Conservation (phyloP, 257 asterid genomes). For the Verbascum thapsus region DNA sequence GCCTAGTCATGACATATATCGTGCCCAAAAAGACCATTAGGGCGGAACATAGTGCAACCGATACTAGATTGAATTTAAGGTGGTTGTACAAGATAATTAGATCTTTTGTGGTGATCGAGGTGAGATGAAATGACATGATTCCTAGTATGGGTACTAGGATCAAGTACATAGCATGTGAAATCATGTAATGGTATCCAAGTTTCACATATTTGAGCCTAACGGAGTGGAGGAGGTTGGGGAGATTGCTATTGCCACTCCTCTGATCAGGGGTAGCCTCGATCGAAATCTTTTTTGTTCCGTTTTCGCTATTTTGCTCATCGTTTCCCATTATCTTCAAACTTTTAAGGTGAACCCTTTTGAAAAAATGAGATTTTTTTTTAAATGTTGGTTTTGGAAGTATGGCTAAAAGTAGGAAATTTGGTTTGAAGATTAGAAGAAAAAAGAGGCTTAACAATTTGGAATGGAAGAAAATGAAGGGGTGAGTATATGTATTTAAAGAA, state of each 20-base stretch:
- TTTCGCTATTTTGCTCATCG: not conserved
- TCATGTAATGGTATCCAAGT: slow-evolving; percentile 65
- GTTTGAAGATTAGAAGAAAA: not conserved
- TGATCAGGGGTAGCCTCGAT: slow-evolving; percentile 28
- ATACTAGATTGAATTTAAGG: slow-evolving; percentile 50
- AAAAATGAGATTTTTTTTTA: too few relatives aligned
- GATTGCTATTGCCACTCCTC: slow-evolving; percentile 19
- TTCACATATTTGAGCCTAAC: slow-evolving; percentile 64
- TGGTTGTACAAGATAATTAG: slow-evolving; percentile 43
- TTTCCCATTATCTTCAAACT: slow-evolving; percentile 37
- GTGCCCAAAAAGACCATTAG: slow-evolving; percentile 53
- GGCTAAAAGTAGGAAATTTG: not conserved
- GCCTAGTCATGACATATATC: slow-evolving; percentile 65
- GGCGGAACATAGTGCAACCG: slow-evolving; percentile 45
- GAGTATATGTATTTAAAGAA: slow-evolving; percentile 48
- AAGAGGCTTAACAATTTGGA: not conserved
- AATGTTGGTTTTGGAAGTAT: not conserved
- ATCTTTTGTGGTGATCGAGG: slow-evolving; percentile 40
- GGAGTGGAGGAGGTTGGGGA: slow-evolving; percentile 60
- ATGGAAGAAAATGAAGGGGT: slow-evolving; percentile 27
- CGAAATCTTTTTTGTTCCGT: slow-evolving; percentile 35
- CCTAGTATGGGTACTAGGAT: slow-evolving; percentile 46
- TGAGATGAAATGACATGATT: slow-evolving; percentile 40
- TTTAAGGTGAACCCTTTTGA: too few relatives aligned
- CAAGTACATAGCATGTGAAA: slow-evolving; percentile 54